A percentile compares a stretch with the other conserved stretches of the same genome.
Evolutionary conservation across 352 stramenopile species (phyloP).

Genomic region (Phytopythium delawarense): DNA sequence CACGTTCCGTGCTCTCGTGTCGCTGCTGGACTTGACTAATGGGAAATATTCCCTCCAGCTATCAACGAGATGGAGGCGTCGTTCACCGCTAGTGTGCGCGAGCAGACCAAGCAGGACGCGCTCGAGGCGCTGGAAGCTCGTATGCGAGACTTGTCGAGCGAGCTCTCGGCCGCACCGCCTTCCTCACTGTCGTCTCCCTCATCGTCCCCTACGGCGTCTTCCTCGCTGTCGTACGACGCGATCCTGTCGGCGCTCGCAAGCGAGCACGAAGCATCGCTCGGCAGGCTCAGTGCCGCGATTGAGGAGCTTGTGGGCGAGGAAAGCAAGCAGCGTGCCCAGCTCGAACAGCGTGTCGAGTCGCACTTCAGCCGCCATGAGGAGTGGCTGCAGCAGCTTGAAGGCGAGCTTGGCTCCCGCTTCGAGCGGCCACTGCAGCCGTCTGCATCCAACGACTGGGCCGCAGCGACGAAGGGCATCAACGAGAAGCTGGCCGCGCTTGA

Average conservation of each 20-base stretch:
- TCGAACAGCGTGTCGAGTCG: constrained; percentile 52
- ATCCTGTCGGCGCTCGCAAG: no score
- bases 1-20: background rate
- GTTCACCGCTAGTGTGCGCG: constrained; percentile 12
- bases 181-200: background rate
- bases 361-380: constrained; percentile 66
- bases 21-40: no score
- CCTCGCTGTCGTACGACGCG: no score
- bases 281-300: background rate
- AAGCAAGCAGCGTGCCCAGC: constrained; percentile 53
- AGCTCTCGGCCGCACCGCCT: constrained; percentile 9
- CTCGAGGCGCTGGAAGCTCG: constrained; percentile 7
- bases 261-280: no score
- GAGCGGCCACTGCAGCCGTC: background rate
- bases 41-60: constrained; percentile 1
- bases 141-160: constrained; percentile 8
- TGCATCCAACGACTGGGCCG: background rate
- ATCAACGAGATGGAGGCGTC: constrained; percentile 16
- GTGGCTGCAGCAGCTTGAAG: constrained; percentile 79
- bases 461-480: background rate
- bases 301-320: constrained; percentile 25
- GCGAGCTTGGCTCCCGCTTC: constrained; percentile 52
- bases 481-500: background rate
- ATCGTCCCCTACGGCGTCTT: background rate
- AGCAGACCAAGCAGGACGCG: constrained; percentile 13